Conservation (phyloP, 2,329 filamentous ascomycete genomes). For the Penicillium psychrosexuale region DNA sequence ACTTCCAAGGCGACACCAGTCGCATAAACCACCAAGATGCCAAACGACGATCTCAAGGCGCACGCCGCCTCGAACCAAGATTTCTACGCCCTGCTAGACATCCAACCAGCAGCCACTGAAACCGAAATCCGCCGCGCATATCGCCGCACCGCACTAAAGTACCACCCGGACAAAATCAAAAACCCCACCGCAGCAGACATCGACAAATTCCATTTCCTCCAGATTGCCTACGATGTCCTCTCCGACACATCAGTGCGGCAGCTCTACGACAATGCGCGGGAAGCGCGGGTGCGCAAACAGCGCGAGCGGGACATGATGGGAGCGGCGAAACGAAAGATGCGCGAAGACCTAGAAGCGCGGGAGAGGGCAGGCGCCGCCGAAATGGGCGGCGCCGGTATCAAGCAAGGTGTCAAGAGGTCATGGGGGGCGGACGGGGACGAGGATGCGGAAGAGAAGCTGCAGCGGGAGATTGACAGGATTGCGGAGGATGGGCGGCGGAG, state of each 20-base stretch:
- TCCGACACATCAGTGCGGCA: conserved; percentile 66
- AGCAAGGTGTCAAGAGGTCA: conserved; percentile 57
- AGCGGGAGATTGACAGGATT: conserved; percentile 53
- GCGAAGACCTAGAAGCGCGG: conserved; percentile 78
- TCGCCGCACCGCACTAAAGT: conserved; percentile 79
- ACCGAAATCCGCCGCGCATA: conserved; percentile 80
- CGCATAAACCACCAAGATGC: conserved; percentile 45
- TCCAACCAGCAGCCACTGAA: conserved; percentile 62
- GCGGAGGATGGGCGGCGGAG: conserved; percentile 53
- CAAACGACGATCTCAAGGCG: conserved; percentile 50
- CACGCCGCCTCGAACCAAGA: conserved; percentile 64
- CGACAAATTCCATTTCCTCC: conserved; percentile 78
- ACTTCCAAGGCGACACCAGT: conserved; percentile 44
- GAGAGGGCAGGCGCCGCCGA: conserved; percentile 57
- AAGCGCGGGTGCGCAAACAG: conserved; percentile 66
- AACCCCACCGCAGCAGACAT: conserved; percentile 64
- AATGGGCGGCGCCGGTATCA: conserved; percentile 33
- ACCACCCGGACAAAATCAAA: conserved; percentile 89
- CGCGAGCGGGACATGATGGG: conserved; percentile 71
- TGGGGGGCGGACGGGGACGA: conserved; percentile 42
- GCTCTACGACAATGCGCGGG: conserved; percentile 73
- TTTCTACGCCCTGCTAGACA: conserved; percentile 72
- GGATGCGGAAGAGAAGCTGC: conserved; percentile 50
- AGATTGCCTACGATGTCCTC: conserved; percentile 82
- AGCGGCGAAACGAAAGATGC: conserved; percentile 69